Evolutionary conservation across 2,329 filamentous ascomycete genomes (phyloP).

Genomic region (Davidsoniella australis): DNA sequence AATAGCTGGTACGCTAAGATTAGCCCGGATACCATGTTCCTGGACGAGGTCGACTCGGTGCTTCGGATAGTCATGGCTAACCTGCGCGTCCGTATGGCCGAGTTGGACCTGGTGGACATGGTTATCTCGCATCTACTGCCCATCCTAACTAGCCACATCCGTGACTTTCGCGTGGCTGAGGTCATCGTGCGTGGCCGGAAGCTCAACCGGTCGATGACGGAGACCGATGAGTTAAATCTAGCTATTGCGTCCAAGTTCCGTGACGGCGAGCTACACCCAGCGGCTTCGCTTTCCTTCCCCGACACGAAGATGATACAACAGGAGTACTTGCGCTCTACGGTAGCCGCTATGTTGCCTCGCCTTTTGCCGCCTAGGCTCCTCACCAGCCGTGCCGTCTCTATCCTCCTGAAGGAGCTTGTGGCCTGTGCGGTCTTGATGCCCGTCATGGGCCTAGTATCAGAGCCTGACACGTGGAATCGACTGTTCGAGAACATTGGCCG

Average conservation of each 20-base stretch:
- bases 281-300: conserved; percentile 65
- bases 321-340: conserved; percentile 66
- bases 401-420: conserved; percentile 77
- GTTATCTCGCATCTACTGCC: conserved; percentile 71
- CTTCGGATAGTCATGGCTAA: conserved; percentile 56
- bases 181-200: conserved; percentile 71
- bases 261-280: conserved; percentile 74
- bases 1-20: conserved; percentile 79
- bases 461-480: conserved; percentile 97
- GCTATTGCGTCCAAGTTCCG: conserved; percentile 91
- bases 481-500: conserved; percentile 79
- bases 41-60: conserved; percentile 69
- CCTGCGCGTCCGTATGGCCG: conserved; percentile 53
- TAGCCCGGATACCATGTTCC: conserved; percentile 61
- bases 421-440: conserved; percentile 80
- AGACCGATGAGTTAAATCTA: conserved; percentile 87
- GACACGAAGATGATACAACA: conserved; percentile 77
- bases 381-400: conserved; percentile 63
- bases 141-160: conserved; percentile 73
- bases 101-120: conserved; percentile 69
- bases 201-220: conserved; percentile 75
- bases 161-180: conserved; percentile 82
- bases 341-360: conserved; percentile 53
- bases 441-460: conserved; percentile 60
- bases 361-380: conserved; percentile 59